Percentiles rank a stretch among this genome's conserved stretches.
phyloP scores from a whole-genome alignment of 805 yeast species.

The Cephaloascus albidus region DNA sequence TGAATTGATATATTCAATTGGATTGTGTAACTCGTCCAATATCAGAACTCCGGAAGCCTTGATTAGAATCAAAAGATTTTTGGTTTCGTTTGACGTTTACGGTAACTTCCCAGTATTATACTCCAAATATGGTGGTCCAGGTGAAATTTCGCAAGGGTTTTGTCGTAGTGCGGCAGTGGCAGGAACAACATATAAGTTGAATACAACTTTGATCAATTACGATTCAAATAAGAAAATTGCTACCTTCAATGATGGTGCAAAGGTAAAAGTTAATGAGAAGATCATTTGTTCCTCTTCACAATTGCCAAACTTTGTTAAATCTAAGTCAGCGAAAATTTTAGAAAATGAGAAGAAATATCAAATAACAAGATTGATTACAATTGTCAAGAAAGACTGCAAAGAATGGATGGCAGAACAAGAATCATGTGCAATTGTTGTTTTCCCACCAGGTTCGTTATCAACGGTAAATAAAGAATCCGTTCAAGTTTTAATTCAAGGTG shows the following conservation, averaged over 20 bases:
- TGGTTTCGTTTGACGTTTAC: constrained; percentile 80
- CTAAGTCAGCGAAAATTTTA: constrained; percentile 27
- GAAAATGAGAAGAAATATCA: constrained; percentile 36
- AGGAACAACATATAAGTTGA: constrained; percentile 86
- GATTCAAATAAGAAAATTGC: constrained; percentile 65
- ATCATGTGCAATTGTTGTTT: constrained; percentile 78
- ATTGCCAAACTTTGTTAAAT: constrained; percentile 27
- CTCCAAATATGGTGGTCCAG: constrained; percentile 92
- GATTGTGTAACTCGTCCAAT: constrained; percentile 54
- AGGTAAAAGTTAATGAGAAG: constrained; percentile 69
- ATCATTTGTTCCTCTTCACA: constrained; percentile 70
- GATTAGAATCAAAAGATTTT: constrained; percentile 72
- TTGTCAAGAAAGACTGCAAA: constrained; percentile 77
- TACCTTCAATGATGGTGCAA: constrained; percentile 64
- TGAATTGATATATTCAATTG: constrained; percentile 82
- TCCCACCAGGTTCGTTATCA: constrained; percentile 78
- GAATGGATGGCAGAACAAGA: constrained; percentile 91
- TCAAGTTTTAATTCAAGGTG: constrained; percentile 81
- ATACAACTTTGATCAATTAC: constrained; percentile 53
- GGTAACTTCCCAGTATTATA: constrained; percentile 91
- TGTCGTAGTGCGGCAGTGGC: constrained; percentile 98
- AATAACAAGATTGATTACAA: constrained; percentile 68
- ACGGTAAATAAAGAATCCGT: constrained; percentile 62
- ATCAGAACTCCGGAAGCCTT: constrained; percentile 69
- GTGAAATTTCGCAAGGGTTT: constrained; percentile 93